These are phyloP conservation scores for Auricularia sp. DNA, from an alignment of 768 basidiomycete genomes.

Conservation along the genomic window DNA sequence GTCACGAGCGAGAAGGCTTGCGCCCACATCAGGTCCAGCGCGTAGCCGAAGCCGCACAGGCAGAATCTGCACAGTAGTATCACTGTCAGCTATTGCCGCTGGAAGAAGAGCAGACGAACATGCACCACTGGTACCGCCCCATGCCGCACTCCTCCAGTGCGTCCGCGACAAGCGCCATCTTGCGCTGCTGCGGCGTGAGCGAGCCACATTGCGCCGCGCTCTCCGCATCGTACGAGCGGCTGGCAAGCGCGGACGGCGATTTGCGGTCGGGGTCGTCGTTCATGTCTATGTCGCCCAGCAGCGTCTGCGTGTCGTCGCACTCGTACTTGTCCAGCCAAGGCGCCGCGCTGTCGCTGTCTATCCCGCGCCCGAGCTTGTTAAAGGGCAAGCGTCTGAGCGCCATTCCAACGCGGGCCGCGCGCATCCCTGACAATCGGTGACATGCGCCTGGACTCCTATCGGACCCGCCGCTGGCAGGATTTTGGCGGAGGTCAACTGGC, in stretches of 20 bases:
- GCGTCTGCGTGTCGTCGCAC: not conserved
- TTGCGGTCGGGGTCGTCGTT: too few relatives aligned
- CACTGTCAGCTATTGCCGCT: not conserved
- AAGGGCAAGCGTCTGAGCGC: too few relatives aligned
- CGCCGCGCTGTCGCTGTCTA: too few relatives aligned
- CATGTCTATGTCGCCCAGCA: not conserved
- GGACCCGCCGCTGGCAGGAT: too few relatives aligned
- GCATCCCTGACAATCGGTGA: too few relatives aligned
- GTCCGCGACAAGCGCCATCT: constrained; percentile 33
- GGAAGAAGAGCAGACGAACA: not conserved
- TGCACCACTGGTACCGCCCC: constrained; percentile 46
- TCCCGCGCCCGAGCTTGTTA: too few relatives aligned
- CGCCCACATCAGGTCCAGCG: not conserved
- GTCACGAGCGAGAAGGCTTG: constrained; percentile 4
- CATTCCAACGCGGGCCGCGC: too few relatives aligned
- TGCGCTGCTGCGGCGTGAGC: not conserved
- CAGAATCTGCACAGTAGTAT: not conserved
- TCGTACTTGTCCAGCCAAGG: not conserved
- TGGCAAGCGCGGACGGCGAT: too few relatives aligned
- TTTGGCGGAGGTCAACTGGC: too few relatives aligned
- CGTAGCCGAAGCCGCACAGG: not conserved
- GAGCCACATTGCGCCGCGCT: not conserved
- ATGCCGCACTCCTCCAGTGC: constrained; percentile 59
- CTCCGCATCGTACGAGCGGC: not conserved
- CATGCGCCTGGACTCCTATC: too few relatives aligned